phyloP scores from a whole-genome alignment of 768 basidiomycete genomes.

The Lactarius vividus region DNA sequence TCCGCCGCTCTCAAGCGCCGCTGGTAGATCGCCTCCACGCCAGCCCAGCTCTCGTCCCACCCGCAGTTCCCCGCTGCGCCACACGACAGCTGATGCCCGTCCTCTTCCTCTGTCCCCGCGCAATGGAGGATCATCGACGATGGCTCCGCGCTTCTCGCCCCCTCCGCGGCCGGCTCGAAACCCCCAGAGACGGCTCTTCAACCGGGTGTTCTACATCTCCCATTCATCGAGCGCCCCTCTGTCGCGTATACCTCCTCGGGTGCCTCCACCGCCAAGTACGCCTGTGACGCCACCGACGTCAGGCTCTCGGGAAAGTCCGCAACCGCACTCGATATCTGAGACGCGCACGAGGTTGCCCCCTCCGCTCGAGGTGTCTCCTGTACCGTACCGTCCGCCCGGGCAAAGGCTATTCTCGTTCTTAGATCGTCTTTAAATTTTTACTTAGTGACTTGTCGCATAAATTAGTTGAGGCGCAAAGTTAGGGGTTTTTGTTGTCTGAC shows the following conservation, averaged over 20 bases:
- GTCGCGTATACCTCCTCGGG: not conserved
- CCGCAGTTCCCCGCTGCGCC: not conserved
- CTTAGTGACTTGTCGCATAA: not conserved
- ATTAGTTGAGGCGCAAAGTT: not conserved
- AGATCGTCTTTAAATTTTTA: not conserved
- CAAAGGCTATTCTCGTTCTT: conserved; percentile 8
- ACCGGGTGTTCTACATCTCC: not conserved
- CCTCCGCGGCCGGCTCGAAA: conserved; percentile 5
- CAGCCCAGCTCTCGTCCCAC: not conserved
- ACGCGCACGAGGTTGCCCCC: conserved; percentile 21
- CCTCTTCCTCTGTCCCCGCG: not conserved
- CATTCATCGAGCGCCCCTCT: not conserved
- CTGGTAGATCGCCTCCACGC: not conserved
- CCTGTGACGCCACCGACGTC: not conserved
- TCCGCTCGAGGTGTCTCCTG: not conserved
- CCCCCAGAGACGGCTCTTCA: not conserved
- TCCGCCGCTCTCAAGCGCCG: not conserved
- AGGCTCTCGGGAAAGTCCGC: not conserved
- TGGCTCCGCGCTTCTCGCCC: not conserved
- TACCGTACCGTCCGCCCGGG: conserved; percentile 17
- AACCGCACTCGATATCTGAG: conserved; percentile 7
- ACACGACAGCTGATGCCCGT: not conserved
- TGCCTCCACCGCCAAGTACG: not conserved
- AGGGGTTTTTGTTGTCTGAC: not conserved
- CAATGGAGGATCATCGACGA: not conserved